A percentile compares a stretch with the other conserved stretches of the same genome.
Evolutionary conservation across 2,329 filamentous ascomycete genomes (phyloP).

Genomic region (Colletotrichum higginsianum): DNA sequence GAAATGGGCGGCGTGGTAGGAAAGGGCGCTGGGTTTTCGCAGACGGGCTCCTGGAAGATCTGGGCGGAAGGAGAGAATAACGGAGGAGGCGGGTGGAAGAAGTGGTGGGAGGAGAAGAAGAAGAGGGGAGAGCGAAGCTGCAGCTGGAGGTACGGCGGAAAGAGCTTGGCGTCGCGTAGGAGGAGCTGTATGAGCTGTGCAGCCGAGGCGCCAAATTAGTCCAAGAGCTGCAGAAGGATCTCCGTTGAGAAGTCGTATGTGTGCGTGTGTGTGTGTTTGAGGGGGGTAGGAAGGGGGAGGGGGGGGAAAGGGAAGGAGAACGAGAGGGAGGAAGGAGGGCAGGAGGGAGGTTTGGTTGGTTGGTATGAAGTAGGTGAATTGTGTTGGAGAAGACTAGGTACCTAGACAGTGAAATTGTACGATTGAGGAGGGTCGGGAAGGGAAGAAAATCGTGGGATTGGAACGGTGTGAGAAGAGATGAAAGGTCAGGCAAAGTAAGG

Average conservation of each 20-base stretch:
- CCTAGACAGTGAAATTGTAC: too few relatives aligned
- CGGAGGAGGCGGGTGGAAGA: slow-evolving; percentile 49
- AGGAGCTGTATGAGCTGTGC: slow-evolving; percentile 67
- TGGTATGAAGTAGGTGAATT: not conserved
- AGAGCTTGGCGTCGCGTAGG: slow-evolving; percentile 64
- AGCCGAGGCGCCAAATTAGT: slow-evolving; percentile 42
- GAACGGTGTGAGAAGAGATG: slow-evolving; percentile 5
- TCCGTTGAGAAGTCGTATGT: slow-evolving; percentile 15
- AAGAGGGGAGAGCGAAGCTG: slow-evolving; percentile 50
- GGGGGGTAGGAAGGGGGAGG: slow-evolving; percentile 25
- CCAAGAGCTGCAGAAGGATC: slow-evolving; percentile 38
- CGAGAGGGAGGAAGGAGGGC: slow-evolving; percentile 15
- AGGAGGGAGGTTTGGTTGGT: slow-evolving; percentile 6
- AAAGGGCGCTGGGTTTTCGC: slow-evolving; percentile 69
- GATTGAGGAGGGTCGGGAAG: not conserved
- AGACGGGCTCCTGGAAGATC: slow-evolving; percentile 62
- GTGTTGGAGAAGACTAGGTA: not conserved
- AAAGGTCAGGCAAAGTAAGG: not conserved
- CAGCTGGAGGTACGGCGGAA: slow-evolving; percentile 28
- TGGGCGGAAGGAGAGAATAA: slow-evolving; percentile 61
- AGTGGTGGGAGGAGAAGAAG: slow-evolving; percentile 41
- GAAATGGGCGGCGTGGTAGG: slow-evolving; percentile 68
- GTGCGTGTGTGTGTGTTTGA: too few relatives aligned
- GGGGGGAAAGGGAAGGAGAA: slow-evolving; percentile 48
- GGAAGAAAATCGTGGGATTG: slow-evolving; percentile 3